These are phyloP conservation scores for Chlorociboria aeruginascens DNA, from an alignment of 495 filamentous ascomycete species.

Conservation along the genomic window DNA sequence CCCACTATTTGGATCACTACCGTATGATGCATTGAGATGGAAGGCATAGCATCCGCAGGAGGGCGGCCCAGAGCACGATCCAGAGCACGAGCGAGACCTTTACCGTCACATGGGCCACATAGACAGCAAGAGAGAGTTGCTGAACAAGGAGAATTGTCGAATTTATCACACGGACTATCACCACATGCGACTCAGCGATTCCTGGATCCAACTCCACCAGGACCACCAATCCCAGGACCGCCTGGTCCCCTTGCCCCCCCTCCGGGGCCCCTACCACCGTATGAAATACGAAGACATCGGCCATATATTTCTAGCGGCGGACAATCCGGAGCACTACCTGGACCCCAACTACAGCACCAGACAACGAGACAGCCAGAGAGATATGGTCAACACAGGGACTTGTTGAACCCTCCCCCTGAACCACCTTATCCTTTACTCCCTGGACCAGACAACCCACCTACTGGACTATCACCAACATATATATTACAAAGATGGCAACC, in stretches of 20 bases:
- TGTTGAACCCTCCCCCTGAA: neutral
- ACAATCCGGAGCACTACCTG: neutral
- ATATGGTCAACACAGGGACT: neutral
- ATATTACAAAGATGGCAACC: too few relatives aligned
- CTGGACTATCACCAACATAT: too few relatives aligned
- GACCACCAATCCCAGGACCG: neutral
- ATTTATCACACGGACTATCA: too few relatives aligned
- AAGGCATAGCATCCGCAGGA: neutral
- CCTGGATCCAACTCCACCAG: neutral
- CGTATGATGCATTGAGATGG: neutral
- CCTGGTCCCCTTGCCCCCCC: neutral
- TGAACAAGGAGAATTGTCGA: neutral
- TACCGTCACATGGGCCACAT: neutral
- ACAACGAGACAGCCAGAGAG: neutral
- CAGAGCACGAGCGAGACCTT: neutral
- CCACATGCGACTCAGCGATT: neutral
- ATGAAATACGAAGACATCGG: neutral
- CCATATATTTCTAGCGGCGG: neutral
- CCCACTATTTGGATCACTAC: neutral
- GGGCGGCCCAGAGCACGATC: neutral
- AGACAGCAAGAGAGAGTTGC: neutral
- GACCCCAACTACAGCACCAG: neutral
- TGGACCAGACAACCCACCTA: too few relatives aligned
- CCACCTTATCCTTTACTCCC: too few relatives aligned
- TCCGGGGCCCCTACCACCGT: neutral